These are phyloP conservation scores for Chondrostereum purpureum DNA, from an alignment of 1,284 basidiomycete species.

Conservation along the genomic window DNA sequence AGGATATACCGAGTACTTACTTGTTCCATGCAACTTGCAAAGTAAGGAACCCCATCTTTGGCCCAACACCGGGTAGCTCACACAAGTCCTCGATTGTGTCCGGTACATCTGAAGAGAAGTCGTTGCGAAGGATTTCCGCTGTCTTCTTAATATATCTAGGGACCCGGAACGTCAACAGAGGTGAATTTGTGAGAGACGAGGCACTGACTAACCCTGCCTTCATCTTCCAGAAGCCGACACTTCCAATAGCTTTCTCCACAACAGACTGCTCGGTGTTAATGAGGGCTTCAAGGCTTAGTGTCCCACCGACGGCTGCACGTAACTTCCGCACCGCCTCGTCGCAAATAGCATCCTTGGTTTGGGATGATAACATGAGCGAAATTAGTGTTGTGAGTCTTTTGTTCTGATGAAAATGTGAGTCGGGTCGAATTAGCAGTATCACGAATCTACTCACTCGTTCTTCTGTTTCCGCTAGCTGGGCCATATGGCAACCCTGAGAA, in stretches of 20 bases:
- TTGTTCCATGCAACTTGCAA: constrained; percentile 84
- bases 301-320: constrained; percentile 68
- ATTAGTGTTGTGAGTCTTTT: constrained; percentile 81
- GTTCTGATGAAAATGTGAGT: constrained; percentile 42
- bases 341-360: constrained; percentile 92
- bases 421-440: constrained; percentile 6
- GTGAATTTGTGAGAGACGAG: not conserved
- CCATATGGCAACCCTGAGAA: constrained; percentile 82
- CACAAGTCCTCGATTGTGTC: constrained; percentile 83
- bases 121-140: constrained; percentile 59
- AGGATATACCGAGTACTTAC: too few species aligned
- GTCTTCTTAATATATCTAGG: constrained; percentile 69
- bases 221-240: constrained; percentile 90
- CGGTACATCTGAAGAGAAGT: constrained; percentile 77
- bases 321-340: constrained; percentile 79
- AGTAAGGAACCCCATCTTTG: constrained; percentile 87
- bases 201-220: constrained; percentile 64
- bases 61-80: constrained; percentile 81
- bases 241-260: constrained; percentile 73
- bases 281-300: constrained; percentile 70
- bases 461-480: constrained; percentile 54
- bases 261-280: constrained; percentile 54
- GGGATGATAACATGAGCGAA: constrained; percentile 91
- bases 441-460: constrained; percentile 47
- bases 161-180: not conserved